Evolutionary conservation across 352 stramenopile species (phyloP).

Genomic region (Saprolegnia diclina): DNA sequence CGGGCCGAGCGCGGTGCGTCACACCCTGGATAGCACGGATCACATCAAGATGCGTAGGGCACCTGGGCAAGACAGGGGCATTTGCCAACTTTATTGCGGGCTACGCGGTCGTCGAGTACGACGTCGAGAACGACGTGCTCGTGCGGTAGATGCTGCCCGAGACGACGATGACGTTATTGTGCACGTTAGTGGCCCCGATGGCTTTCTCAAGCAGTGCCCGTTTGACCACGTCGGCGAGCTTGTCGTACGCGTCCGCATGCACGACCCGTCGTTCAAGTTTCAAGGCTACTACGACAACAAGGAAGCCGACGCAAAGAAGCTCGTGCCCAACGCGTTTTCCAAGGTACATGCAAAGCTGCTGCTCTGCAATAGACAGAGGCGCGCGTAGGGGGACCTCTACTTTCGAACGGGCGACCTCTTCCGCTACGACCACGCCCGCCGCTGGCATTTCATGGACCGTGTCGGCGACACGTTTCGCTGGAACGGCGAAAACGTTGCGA

Average conservation of each 20-base stretch:
- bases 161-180: not conserved
- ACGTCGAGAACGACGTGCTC: constrained; percentile 70
- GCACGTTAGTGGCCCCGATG: constrained; percentile 32
- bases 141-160: no score
- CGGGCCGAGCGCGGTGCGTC: constrained; percentile 38
- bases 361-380: not conserved
- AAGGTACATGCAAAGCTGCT: constrained; percentile 3
- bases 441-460: constrained; percentile 88
- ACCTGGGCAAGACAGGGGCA: constrained; percentile 55
- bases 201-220: constrained; percentile 46
- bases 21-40: no score
- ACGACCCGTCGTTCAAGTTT: constrained; percentile 62
- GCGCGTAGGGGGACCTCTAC: constrained; percentile 65
- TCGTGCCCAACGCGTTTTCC: constrained; percentile 10
- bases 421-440: constrained; percentile 55
- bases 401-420: constrained; percentile 91
- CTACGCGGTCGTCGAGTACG: constrained; percentile 67
- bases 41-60: constrained; percentile 26
- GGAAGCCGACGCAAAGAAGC: constrained; percentile 76
- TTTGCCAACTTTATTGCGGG: constrained; percentile 50
- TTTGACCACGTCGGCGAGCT: constrained; percentile 68
- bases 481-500: constrained; percentile 92
- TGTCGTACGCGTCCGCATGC: constrained; percentile 48
- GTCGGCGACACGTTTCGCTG: constrained; percentile 91
- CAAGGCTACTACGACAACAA: constrained; percentile 84